Evolutionary conservation across 2,329 filamentous ascomycete genomes (phyloP).

Genomic region (Hypoxylon sp.): DNA sequence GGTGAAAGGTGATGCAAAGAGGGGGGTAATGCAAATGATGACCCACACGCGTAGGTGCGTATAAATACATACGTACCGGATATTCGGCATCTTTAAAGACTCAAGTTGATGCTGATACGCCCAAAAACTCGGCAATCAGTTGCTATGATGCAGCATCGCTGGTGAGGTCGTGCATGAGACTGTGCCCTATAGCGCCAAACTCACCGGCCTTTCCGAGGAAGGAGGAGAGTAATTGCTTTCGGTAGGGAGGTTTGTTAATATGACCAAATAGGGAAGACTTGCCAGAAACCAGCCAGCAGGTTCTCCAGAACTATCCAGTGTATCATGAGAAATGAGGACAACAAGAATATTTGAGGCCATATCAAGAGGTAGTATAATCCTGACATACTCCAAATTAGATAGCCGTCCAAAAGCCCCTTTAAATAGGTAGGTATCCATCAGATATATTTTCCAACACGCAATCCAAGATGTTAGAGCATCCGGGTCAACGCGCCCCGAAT

Average conservation of each 20-base stretch:
- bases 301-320: background rate
- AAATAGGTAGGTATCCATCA: background rate
- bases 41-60: too few relatives aligned
- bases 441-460: background rate
- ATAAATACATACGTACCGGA: too few relatives aligned
- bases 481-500: background rate
- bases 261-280: background rate
- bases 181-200: background rate
- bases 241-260: background rate
- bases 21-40: too few relatives aligned
- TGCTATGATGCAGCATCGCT: background rate
- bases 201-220: background rate
- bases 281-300: background rate
- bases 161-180: background rate
- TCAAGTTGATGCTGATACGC: background rate
- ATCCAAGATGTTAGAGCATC: background rate
- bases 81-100: too few relatives aligned
- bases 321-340: background rate
- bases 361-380: background rate
- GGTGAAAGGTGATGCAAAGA: too few relatives aligned
- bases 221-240: background rate
- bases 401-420: background rate
- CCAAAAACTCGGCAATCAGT: background rate
- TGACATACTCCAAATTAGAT: background rate
- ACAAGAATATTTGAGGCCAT: background rate